Conservation (phyloP, 192 early-diverging fungal genomes). For the Coemansia sp. region DNA sequence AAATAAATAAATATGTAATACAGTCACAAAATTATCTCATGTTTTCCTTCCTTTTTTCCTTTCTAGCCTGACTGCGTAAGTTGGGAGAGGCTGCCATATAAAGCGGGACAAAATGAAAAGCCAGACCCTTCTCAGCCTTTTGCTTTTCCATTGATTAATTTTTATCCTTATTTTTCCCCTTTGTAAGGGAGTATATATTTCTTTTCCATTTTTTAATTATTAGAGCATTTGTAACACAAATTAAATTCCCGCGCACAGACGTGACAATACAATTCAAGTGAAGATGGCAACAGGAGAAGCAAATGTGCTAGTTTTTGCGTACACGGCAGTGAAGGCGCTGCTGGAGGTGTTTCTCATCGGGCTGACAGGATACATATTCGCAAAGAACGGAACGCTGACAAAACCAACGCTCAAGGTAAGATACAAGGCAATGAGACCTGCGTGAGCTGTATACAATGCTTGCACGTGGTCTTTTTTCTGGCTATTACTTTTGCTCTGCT, state of each 20-base stretch:
- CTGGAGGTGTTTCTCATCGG: conserved; percentile 54
- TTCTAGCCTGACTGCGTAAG: no score
- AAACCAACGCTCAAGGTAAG: conserved; percentile 56
- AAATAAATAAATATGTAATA: no score
- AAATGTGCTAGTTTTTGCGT: conserved; percentile 40
- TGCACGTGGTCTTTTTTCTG: conserved; percentile 1
- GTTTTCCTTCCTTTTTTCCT: no score
- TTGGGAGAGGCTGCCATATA: neutral
- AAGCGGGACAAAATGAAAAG: neutral
- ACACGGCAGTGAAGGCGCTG: conserved; percentile 50
- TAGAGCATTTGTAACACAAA: neutral
- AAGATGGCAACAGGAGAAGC: conserved; percentile 9
- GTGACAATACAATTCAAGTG: neutral
- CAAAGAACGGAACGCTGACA: conserved; percentile 47
- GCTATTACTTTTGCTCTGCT: no score
- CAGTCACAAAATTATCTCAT: no score
- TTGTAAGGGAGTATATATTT: neutral
- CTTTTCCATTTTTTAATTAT: neutral
- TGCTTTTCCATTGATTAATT: conserved; percentile 5
- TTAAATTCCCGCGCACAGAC: neutral
- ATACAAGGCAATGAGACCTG: neutral
- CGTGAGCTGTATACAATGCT: no score
- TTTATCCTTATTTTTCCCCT: conserved; percentile 8
- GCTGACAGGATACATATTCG: conserved; percentile 53
- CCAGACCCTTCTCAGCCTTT: neutral